Evolutionary conservation across 78 protist genomes (phyloP).

Genomic region (Capsaspora owczarzaki): DNA sequence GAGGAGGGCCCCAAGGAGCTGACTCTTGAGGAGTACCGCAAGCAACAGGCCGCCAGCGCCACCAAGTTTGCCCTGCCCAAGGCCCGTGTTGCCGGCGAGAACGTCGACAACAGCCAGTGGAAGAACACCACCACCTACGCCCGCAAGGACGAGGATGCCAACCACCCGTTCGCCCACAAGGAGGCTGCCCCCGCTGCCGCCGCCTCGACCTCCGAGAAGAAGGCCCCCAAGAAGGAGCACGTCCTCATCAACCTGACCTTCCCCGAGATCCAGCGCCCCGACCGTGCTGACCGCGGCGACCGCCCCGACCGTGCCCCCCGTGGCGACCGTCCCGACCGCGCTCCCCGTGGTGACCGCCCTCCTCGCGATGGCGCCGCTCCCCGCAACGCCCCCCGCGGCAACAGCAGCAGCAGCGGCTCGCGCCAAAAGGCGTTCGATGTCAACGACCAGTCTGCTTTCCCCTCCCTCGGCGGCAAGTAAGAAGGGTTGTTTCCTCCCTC

Average conservation of each 20-base stretch:
- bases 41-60: background rate
- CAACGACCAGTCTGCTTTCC: conserved; percentile 7
- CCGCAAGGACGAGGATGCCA: background rate
- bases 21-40: conserved; percentile 5
- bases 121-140: background rate
- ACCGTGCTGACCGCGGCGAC: background rate
- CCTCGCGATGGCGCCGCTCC: background rate
- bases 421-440: background rate
- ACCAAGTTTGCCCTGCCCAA: background rate
- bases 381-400: background rate
- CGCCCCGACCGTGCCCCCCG: background rate
- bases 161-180: background rate
- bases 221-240: background rate
- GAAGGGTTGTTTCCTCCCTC: no score
- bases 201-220: background rate
- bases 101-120: background rate
- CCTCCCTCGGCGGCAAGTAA: conserved; percentile 10
- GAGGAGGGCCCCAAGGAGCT: background rate
- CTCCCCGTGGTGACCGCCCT: background rate
- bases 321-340: conserved; percentile 8
- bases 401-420: no score
- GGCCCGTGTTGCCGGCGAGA: conserved; percentile 10
- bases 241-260: background rate
- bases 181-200: background rate
- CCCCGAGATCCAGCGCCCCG: background rate